These are phyloP conservation scores for Fusarium haematococcum DNA, from an alignment of 2,329 filamentous ascomycete genomes.

Conservation along the genomic window DNA sequence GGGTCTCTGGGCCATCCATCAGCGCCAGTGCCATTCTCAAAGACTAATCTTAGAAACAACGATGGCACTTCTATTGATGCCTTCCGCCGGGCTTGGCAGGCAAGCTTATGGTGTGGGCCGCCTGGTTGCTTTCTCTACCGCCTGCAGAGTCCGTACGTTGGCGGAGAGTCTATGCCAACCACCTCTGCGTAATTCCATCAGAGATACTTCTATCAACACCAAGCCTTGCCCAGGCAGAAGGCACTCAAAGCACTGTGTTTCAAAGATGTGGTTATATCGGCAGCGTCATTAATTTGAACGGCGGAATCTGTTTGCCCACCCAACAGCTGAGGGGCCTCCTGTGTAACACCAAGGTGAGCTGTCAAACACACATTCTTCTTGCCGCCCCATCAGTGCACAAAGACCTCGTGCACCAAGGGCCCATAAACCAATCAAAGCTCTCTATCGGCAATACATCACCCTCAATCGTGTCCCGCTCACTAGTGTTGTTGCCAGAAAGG, in stretches of 20 bases:
- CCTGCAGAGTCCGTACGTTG: neutral
- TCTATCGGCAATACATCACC: neutral
- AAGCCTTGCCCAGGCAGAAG: neutral
- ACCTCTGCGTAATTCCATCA: neutral
- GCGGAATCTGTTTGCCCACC: neutral
- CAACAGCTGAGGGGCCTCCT: neutral
- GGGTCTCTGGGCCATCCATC: neutral
- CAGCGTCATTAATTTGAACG: neutral
- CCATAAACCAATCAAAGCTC: neutral
- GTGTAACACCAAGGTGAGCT: neutral
- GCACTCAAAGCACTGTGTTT: neutral
- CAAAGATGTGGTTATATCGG: neutral
- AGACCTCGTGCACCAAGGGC: neutral
- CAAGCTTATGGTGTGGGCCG: neutral
- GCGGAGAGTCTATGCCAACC: neutral
- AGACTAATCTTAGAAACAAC: neutral
- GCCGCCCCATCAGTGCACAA: neutral
- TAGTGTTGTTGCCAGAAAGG: neutral
- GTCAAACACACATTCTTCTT: neutral
- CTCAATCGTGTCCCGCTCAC: neutral
- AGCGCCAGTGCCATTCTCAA: neutral
- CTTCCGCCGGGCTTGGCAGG: neutral
- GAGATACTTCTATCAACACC: neutral
- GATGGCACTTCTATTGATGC: neutral
- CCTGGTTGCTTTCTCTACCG: neutral